phyloP scores from a whole-genome alignment of 805 yeast species.

The Gaillardinia entomophila region DNA sequence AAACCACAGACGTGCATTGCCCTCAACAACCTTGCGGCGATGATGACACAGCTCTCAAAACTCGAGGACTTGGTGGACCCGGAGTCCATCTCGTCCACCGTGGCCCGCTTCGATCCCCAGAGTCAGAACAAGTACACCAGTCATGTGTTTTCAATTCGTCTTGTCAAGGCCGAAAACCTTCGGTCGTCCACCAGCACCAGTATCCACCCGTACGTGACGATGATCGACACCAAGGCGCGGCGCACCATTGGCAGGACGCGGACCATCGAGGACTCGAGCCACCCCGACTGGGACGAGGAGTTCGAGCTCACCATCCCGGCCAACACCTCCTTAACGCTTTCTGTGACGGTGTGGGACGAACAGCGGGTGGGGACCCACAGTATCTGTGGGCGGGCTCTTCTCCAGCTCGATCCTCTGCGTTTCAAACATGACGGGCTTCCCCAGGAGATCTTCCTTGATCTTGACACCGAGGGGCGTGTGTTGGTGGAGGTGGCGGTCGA shows the following conservation, averaged over 20 bases:
- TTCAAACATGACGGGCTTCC: conserved; percentile 68
- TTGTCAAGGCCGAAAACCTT: conserved; percentile 60
- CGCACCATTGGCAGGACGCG: conserved; percentile 66
- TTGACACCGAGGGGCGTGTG: conserved; percentile 66
- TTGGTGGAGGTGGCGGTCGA: conserved; percentile 68
- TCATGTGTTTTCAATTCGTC: conserved; percentile 57
- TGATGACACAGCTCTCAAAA: conserved; percentile 42
- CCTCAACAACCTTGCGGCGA: conserved; percentile 59
- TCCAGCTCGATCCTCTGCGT: conserved; percentile 56
- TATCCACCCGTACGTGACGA: conserved; percentile 57
- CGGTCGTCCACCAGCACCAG: conserved; percentile 35
- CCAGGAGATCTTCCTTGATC: conserved; percentile 49
- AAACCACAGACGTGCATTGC: conserved; percentile 63
- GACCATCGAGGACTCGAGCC: conserved; percentile 50
- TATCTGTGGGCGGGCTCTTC: conserved; percentile 57
- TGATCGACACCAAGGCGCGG: conserved; percentile 51
- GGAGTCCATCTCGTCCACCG: conserved; percentile 43
- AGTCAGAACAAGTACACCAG: conserved; percentile 29
- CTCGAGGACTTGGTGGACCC: conserved; percentile 57
- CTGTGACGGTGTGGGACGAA: conserved; percentile 70
- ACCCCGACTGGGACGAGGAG: conserved; percentile 86
- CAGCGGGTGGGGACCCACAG: conserved; percentile 47
- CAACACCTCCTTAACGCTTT: conserved; percentile 39
- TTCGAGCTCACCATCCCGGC: conserved; percentile 51
- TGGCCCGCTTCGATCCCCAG: conserved; percentile 29